Conservation (phyloP, 2,329 filamentous ascomycete genomes). For the Colletotrichum cuscutae region DNA sequence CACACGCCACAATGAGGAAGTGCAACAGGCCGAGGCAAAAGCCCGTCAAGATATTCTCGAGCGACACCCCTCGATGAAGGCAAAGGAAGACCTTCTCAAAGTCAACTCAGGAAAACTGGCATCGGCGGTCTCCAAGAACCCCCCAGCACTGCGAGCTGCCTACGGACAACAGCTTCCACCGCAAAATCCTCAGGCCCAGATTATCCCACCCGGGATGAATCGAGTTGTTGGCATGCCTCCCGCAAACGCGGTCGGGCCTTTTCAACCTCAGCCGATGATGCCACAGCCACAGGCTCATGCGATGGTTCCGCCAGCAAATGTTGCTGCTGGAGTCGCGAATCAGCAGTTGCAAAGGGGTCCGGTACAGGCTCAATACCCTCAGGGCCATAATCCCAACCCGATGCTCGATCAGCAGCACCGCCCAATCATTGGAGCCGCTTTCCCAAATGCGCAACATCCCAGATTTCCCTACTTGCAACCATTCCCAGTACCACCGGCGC, state of each 20-base stretch:
- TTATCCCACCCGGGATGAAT: no score
- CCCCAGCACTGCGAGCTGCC: no score
- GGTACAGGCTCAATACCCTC: no score
- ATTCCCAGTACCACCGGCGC: not conserved
- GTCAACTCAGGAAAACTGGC: constrained; percentile 65
- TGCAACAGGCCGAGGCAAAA: constrained; percentile 68
- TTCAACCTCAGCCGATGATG: no score
- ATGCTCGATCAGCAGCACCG: not conserved
- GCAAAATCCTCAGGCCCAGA: no score
- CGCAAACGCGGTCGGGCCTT: no score
- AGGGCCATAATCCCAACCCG: not conserved
- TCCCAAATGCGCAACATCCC: not conserved
- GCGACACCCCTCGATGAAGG: constrained; percentile 69
- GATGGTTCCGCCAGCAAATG: no score
- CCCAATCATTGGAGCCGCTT: not conserved
- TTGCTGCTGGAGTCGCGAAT: no score
- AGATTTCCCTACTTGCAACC: not conserved
- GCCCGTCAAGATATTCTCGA: constrained; percentile 65
- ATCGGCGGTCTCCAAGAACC: constrained; percentile 45
- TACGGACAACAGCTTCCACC: no score
- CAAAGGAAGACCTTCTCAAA: constrained; percentile 65
- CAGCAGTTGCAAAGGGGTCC: no score
- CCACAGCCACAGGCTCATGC: no score
- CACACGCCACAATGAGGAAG: constrained; percentile 70
- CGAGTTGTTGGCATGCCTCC: no score